Evolutionary conservation across 495 filamentous ascomycete species (phyloP), one percentile per base, ranked within the genome.

Genomic region (Glonium stellatum): DNA sequence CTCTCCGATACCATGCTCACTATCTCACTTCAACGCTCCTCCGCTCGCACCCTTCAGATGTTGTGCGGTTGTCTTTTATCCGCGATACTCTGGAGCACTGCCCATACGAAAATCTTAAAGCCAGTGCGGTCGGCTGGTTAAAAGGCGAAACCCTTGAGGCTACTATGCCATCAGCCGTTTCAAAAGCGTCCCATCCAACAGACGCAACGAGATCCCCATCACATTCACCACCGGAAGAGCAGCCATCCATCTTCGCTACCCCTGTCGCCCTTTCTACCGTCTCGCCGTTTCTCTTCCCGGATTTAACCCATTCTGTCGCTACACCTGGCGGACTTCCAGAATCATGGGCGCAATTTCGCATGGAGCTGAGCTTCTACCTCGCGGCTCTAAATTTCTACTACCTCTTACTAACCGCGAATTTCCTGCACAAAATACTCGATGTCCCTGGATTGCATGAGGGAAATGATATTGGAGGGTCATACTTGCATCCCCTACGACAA

Each of bases 61-160:
- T 81, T 0, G 79, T 82, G 31, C 81, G 90, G 1, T 80, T 95
- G 42, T 81, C 84, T 4, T 87, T 95, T 58, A 86, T 97, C 11
- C 80, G 83, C 46, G 85, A 89, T 49, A 85, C 92, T 3, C 77
- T 97, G 27, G 86, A 93, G 71, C 82, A 95, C 61, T 88, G 86
- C 64, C 84, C 86, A 5, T 89, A 84, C 67, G 80, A 88, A 23
- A 80, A 87, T 1, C 79, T 93, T 47, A 90, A 89, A 63, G 90
- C 87, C 13, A 85, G 83, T 55, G 91, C 92, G 0, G 81, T 97
- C 11, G 80, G 82, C 23, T 97, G 95, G 88, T 74, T 97, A 4
- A 92, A 91, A 69, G 84, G 91, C 53, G 92, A 96, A 70, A 80
- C 92, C 1, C 75, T 92, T 13, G 72, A 76, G 63, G 73, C 73